These are phyloP conservation scores for Nitzschia putrida DNA, from an alignment of 108 stramenopile genomes.

Conservation along the genomic window DNA sequence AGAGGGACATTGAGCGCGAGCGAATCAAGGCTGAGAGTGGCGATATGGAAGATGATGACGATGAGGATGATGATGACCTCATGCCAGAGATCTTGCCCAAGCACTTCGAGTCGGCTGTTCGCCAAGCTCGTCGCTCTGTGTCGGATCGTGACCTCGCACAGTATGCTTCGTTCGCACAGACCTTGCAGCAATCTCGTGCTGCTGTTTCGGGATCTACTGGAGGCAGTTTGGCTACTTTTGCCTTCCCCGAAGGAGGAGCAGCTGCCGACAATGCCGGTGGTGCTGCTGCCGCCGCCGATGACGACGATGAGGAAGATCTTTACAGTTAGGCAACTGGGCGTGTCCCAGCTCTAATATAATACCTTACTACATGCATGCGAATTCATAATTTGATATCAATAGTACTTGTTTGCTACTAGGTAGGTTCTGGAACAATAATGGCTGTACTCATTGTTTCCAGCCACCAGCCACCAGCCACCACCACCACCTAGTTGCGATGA, in stretches of 20 bases:
- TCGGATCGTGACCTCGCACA: slow-evolving; percentile 97
- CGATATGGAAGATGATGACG: slow-evolving; percentile 77
- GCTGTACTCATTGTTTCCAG: background rate
- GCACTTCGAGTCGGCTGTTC: slow-evolving; percentile 98
- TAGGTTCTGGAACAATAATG: no score
- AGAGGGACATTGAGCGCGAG: slow-evolving; percentile 95
- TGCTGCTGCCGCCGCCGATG: slow-evolving; percentile 49
- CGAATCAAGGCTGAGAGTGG: slow-evolving; percentile 91
- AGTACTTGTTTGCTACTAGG: no score
- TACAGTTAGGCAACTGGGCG: slow-evolving; percentile 65
- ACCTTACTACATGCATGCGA: no score
- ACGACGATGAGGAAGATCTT: slow-evolving; percentile 94
- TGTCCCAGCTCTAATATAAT: no score
- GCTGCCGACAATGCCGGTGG: slow-evolving; percentile 50
- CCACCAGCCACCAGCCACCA: background rate
- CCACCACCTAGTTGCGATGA: no score
- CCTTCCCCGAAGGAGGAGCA: slow-evolving; percentile 74
- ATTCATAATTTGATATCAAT: no score
- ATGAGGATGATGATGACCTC: slow-evolving; percentile 90
- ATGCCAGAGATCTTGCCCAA: slow-evolving; percentile 96
- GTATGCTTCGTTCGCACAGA: slow-evolving; percentile 98
- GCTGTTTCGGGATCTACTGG: slow-evolving; percentile 85
- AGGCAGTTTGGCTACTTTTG: slow-evolving; percentile 87
- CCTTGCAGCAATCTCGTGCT: slow-evolving; percentile 92
- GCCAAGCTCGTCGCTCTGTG: slow-evolving; percentile 95